Conservation (phyloP, 345 rosid species). For the Acer yangbiense region DNA sequence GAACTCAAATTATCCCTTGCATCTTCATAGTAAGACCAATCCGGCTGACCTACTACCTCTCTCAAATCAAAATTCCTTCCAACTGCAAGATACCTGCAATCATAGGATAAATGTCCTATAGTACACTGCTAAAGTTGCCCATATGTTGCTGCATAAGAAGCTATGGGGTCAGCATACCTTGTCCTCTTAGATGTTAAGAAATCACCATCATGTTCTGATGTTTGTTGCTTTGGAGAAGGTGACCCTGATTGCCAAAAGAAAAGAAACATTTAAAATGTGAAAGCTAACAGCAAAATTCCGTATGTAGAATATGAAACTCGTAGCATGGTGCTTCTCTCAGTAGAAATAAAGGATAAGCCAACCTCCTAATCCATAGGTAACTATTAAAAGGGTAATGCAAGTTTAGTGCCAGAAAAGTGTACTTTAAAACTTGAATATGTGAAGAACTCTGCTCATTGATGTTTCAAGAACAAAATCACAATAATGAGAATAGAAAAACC, state of each 20-base stretch:
- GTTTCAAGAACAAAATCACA: not conserved
- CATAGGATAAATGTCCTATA: constrained; percentile 12
- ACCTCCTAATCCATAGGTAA: not conserved
- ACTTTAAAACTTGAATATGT: not conserved
- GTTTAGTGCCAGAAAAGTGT: not conserved
- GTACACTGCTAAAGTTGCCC: constrained; percentile 12
- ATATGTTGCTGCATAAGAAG: constrained; percentile 37
- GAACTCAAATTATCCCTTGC: constrained; percentile 51
- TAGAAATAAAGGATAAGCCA: not conserved
- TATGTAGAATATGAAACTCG: not conserved
- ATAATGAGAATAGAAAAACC: constrained; percentile 41
- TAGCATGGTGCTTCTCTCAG: not conserved
- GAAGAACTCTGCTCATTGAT: not conserved
- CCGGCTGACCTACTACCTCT: constrained; percentile 35
- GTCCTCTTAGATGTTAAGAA: constrained; percentile 32
- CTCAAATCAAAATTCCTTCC: constrained; percentile 22
- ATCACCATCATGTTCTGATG: constrained; percentile 32
- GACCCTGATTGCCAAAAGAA: constrained; percentile 34
- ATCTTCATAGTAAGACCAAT: constrained; percentile 48
- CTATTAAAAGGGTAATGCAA: not conserved
- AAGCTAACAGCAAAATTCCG: not conserved
- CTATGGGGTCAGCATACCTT: constrained; percentile 33
- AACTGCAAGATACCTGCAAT: constrained; percentile 31
- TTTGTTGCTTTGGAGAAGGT: constrained; percentile 39
- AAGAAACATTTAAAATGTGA: not conserved